Conservation (phyloP, 2,329 filamentous ascomycete genomes). For the Talaromyces sp. region DNA sequence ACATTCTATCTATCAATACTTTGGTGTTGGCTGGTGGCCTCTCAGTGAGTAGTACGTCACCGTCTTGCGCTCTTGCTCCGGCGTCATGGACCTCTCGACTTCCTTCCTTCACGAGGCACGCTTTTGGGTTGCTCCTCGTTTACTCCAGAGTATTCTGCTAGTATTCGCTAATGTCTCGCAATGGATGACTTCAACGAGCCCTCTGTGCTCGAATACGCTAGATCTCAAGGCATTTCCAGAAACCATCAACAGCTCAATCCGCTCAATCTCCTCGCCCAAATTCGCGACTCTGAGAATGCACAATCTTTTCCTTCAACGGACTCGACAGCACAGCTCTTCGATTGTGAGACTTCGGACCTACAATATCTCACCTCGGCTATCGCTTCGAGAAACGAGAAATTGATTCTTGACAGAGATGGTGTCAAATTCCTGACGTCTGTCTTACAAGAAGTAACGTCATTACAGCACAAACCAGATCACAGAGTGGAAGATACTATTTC, state of each 20-base stretch:
- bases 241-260: conserved; percentile 35
- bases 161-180: neutral
- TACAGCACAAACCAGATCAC: conserved; percentile 11
- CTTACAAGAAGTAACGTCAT: conserved; percentile 20
- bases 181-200: conserved; percentile 25
- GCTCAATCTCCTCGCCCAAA: conserved; percentile 18
- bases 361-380: conserved; percentile 3
- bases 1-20: neutral
- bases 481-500: conserved; percentile 10
- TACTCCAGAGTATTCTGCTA: too few relatives aligned
- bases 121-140: too few relatives aligned
- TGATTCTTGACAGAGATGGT: conserved; percentile 31
- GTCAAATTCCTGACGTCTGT: conserved; percentile 32
- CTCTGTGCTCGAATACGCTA: conserved; percentile 48
- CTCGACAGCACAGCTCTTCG: conserved; percentile 22
- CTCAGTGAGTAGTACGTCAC: neutral
- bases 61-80: neutral
- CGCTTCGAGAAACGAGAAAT: conserved; percentile 29
- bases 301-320: conserved; percentile 23
- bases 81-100: neutral
- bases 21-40: too few relatives aligned
- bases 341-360: conserved; percentile 8
- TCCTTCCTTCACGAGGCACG: neutral
- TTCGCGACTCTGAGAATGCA: conserved; percentile 15
- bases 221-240: conserved; percentile 42